Base-by-base conservation (phyloP, 768 basidiomycete species). In the Kwoniella sp. region DNA sequence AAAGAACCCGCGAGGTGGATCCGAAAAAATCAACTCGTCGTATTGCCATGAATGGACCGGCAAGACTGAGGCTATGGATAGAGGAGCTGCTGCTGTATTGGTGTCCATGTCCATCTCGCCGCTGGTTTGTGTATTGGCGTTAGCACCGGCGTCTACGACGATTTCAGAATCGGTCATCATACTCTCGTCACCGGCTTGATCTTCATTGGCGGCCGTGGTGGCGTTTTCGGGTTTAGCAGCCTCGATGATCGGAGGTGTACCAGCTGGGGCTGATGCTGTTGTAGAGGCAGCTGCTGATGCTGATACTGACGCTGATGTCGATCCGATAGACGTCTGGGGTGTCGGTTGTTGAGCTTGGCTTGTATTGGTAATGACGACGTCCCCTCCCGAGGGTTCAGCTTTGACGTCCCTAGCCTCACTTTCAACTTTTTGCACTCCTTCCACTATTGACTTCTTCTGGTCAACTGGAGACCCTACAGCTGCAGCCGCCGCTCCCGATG, bases 1-100 rank as follows among this genome's bases (percentile, higher is more conserved):
- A 65, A 96, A 85, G 81, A 98, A 93, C 37, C 87, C 84, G 63
- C 90, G 88, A 67, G 88, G 91, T 0, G 96, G 96, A 71, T 98
- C 95, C 74, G 88, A 86, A 81, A 99, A 98, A 55, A 98, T 91
- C 67, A 98, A 85, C 81, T 99, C 96, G 80, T 98, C 95, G 81
- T 98, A 98, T 74, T 98, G 95, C 94, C 95, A 99, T 0, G 92
- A 90, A 78, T 96, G 90, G 27, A 99, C 91, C 0, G 79, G 77
- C 7, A 76, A 69, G 25, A 46, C 63, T 15, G 66, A 24, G 5
- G 72, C 70, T 19, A 72, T 69, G 0, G 72, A 71, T 2, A 69
- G 27, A 4, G 64, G 48, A 9, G 40, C 40, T 57, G 12, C 21
- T n/a, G 26, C 24, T 30, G 36, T 25, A 5, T 33, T 3, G 8